Percentiles rank a stretch among this genome's conserved stretches.
These are phyloP conservation scores for Cryptococcus deneoformans DNA, from an alignment of 1,284 basidiomycete species.

Conservation along the genomic window DNA sequence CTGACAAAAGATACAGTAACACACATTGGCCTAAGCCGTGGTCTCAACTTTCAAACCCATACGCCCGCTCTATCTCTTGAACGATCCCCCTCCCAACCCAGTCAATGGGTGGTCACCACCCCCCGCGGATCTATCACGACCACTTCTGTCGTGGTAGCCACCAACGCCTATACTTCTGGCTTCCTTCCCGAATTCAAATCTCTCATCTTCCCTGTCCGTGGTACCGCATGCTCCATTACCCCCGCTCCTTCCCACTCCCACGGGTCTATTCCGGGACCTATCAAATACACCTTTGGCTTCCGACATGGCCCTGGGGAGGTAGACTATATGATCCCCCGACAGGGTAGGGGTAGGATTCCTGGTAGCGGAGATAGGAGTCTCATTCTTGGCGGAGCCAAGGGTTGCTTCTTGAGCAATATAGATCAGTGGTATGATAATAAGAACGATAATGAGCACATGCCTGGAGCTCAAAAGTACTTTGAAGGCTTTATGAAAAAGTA, in stretches of 20 bases:
- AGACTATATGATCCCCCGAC: slow-evolving; percentile 34
- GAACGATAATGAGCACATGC: slow-evolving; percentile 24
- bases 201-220: slow-evolving; percentile 29
- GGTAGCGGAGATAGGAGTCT: slow-evolving; percentile 22
- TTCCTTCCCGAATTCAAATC: slow-evolving; percentile 28
- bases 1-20: slow-evolving; percentile 14
- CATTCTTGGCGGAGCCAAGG: slow-evolving; percentile 32
- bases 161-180: slow-evolving; percentile 32
- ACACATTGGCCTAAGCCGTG: slow-evolving; percentile 12
- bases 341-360: slow-evolving; percentile 22
- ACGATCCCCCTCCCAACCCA: neutral
- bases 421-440: slow-evolving; percentile 27
- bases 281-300: slow-evolving; percentile 27
- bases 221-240: slow-evolving; percentile 29
- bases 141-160: slow-evolving; percentile 24
- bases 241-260: slow-evolving; percentile 17
- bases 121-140: slow-evolving; percentile 27
- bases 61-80: slow-evolving; percentile 18
- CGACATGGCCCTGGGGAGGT: slow-evolving; percentile 24
- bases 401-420: slow-evolving; percentile 15
- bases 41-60: slow-evolving; percentile 28
- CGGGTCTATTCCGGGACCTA: slow-evolving; percentile 16
- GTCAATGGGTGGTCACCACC: slow-evolving; percentile 26
- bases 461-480: slow-evolving; percentile 26
- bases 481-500: slow-evolving; percentile 24